Base-by-base conservation (phyloP, 2,329 filamentous ascomycete species). In the Ophiocordyceps camponoti-floridani region DNA sequence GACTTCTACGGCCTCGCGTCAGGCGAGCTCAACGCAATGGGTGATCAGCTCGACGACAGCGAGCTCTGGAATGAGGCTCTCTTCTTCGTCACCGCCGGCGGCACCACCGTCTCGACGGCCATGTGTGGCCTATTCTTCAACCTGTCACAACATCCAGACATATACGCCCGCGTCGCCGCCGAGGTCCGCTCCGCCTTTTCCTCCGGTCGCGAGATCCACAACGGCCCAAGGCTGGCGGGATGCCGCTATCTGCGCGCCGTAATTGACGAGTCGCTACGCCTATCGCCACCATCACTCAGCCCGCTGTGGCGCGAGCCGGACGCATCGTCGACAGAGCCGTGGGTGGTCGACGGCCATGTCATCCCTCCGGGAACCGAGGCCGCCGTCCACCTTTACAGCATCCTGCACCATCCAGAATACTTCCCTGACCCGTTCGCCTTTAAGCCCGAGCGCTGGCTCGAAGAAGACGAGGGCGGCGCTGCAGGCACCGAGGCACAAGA, bases 371-470 rank as follows among this genome's bases (percentile, higher is more conserved):
- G 41, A 3, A 42, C 41, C n/a, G 44, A 46, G 18, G 41, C 42
- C 44, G 40, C 41, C 13, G 41, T 46, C 11, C 27, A 42, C 18
- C 44, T 46, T 7, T 46, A 43, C 16, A 37, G 28, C 41, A 26
- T 46, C 18, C 31, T 38, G 6, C 40, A 46, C 26, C 41, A 50
- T 31, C 45, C 46, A 4, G 40, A 44, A 9, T 44, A 42, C 45
- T 52, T 52, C 43, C 43, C 47, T 12, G 45, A 52, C 12, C 50
- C 50, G 8, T 47, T 49, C 31, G 43, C 8, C 18, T 50, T 49
- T 43, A 33, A 45, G n/a, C 47, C 49, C 12, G 43, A 45, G 7
- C 44, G 50, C 30, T 51, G 50, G 50, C 41, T 46, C 26, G 44
- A 43, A 7, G 18, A 43, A 5, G 45, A 43, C 12, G 43, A 38